These are phyloP conservation scores for Eutypa lata DNA, from an alignment of 2,329 filamentous ascomycete genomes.

Conservation along the genomic window DNA sequence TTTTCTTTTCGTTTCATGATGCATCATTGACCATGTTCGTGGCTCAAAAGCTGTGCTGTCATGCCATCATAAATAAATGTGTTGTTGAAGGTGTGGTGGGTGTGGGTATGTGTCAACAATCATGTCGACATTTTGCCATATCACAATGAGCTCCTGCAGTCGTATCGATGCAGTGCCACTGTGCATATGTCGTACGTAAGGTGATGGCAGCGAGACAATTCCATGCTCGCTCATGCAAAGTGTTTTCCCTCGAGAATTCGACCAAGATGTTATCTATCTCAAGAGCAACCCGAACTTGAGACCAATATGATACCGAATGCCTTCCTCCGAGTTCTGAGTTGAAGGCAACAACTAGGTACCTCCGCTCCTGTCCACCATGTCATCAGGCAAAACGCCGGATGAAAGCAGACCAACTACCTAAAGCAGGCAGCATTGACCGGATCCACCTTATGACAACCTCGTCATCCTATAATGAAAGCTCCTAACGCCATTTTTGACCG, in stretches of 20 bases:
- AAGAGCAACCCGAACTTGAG: not conserved
- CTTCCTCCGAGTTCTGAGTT: not conserved
- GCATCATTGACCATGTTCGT: not conserved
- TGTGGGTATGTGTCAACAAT: not conserved
- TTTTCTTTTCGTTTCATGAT: not conserved
- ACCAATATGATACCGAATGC: not conserved
- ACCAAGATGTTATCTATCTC: not conserved
- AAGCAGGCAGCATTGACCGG: not conserved
- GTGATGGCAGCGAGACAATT: constrained; percentile 6
- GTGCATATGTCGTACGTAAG: constrained; percentile 13
- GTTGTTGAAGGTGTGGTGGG: not conserved
- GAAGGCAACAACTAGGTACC: not conserved
- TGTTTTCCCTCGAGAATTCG: not conserved
- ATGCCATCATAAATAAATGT: not conserved
- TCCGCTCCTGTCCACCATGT: not conserved
- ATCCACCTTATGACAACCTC: constrained; percentile 11
- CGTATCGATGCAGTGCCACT: constrained; percentile 30
- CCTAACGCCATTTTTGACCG: constrained; percentile 24
- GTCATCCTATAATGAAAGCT: constrained; percentile 14
- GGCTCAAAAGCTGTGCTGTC: not conserved
- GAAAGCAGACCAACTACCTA: not conserved
- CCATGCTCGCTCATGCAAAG: not conserved
- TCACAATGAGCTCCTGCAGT: constrained; percentile 26
- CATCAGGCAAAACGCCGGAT: not conserved
- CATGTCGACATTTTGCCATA: constrained; percentile 6